Evolutionary conservation across 805 yeast genomes (phyloP), one percentile per base, ranked within the genome.

Genomic region (Candida pini): DNA sequence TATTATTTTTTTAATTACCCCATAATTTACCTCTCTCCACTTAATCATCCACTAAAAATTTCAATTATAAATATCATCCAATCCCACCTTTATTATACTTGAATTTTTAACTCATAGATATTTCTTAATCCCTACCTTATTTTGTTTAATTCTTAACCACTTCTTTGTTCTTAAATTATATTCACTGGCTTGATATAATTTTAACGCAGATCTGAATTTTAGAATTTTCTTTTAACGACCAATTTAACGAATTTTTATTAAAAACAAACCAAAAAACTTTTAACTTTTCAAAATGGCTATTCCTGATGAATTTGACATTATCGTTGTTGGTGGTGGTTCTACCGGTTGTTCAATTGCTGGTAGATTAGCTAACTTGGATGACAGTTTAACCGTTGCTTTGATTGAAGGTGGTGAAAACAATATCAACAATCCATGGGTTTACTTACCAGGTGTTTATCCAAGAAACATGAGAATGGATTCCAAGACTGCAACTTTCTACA

Each of bases 341-440:
- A 39, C 47, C 42, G 56, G 56, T 35, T 51, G 53, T 41, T 43
- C 47, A 25, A 34, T 51, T 28, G 56, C 56, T 24, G 56, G 56
- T 34, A 47, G 56, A 45, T 40, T 51, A 26, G 56, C 49, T 20
- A 51, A 51, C 47, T 41, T 51, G 35, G 56, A 51, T 35, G 51
- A 48, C 17, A 36, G 39, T 28, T 30, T 49, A 26, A 49, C 48
- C 12, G 56, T 51, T 24, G 45, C 45, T 17, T 43, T 51, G 16
- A 48, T 51, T 33, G 56, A 51, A 41, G 54, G 52, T 27, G 56
- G 56, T 43, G 56, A 51, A 41, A 51, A 51, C 49, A 51, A 51
- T 45, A 36, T 49, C 38, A 49, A 51, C 45, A 51, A 51, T 44
- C 56, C 56, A 27, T 51, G 56, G 56, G 56, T 51, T 22, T 51